Evolutionary conservation across 768 basidiomycete genomes (phyloP).

Genomic region (Leccinum truebloodii): DNA sequence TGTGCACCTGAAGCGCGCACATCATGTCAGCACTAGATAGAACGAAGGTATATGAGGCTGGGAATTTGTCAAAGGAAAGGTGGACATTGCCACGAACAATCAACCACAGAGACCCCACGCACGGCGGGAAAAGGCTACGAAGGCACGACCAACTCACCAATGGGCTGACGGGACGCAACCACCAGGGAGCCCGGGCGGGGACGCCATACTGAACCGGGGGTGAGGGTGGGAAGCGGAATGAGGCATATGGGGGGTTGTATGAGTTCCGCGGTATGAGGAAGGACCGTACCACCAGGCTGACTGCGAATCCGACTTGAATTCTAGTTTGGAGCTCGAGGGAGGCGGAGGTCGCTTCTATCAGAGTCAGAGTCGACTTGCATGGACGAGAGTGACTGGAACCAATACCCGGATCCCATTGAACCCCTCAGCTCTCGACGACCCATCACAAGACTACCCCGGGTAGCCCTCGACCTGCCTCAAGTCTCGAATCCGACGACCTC

Average conservation of each 20-base stretch:
- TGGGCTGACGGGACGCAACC: constrained; percentile 7
- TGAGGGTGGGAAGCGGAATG: constrained; percentile 16
- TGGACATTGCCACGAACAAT: constrained; percentile 4
- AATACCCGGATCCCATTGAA: constrained; percentile 21
- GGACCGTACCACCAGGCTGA: constrained; percentile 12
- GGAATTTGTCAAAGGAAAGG: not conserved
- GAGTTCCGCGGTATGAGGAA: constrained; percentile 11
- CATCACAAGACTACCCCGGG: constrained; percentile 14
- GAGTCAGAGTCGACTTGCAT: not conserved
- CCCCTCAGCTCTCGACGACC: not conserved
- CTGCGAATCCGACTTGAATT: constrained; percentile 14
- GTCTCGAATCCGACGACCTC: too few relatives aligned
- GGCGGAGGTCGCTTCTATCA: constrained; percentile 1
- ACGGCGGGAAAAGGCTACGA: not conserved
- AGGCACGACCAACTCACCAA: constrained; percentile 22
- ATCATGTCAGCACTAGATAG: constrained; percentile 11
- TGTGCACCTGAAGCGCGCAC: constrained; percentile 14
- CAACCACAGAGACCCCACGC: not conserved
- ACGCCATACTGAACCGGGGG: constrained; percentile 11
- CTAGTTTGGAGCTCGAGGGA: constrained; percentile 6
- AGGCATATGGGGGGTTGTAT: not conserved
- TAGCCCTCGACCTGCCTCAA: constrained; percentile 3
- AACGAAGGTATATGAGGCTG: not conserved
- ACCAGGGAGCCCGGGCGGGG: constrained; percentile 19
- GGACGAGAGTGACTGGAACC: not conserved